Evolutionary conservation across 441 rosid genomes (phyloP).

Genomic region (Bocquillonia castaneifolia): DNA sequence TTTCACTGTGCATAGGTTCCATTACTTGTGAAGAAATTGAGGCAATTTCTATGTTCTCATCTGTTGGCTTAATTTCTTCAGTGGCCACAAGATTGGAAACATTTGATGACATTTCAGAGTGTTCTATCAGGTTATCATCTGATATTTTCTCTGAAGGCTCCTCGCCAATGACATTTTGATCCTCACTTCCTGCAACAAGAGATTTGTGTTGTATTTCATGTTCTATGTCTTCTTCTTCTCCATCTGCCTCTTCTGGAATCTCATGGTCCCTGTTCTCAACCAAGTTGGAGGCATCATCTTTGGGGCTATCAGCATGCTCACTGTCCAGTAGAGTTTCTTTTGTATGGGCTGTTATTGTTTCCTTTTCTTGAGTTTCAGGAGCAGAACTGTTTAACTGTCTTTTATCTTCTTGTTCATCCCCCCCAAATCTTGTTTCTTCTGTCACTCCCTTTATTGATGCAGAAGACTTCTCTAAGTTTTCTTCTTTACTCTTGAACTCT

Average conservation of each 20-base stretch:
- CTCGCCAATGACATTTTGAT: slow-evolving; percentile 9
- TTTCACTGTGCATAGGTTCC: slow-evolving; percentile 13
- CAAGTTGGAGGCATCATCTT: slow-evolving; percentile 12
- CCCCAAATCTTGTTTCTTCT: slow-evolving; percentile 22
- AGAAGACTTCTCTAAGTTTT: slow-evolving; percentile 16
- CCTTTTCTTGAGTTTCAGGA: slow-evolving; percentile 23
- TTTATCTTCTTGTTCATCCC: slow-evolving; percentile 27
- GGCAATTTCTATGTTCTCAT: slow-evolving; percentile 23
- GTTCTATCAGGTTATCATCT: slow-evolving; percentile 22
- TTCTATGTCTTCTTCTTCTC: slow-evolving; percentile 17
- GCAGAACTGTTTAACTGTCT: slow-evolving; percentile 17
- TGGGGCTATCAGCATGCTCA: slow-evolving; percentile 16
- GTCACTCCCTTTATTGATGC: slow-evolving; percentile 6
- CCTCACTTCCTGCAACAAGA: slow-evolving; percentile 18
- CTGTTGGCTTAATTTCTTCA: slow-evolving; percentile 24
- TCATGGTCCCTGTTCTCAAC: slow-evolving; percentile 19
- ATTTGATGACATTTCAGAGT: slow-evolving; percentile 16
- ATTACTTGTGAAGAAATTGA: slow-evolving; percentile 9
- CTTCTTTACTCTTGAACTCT: slow-evolving; percentile 21
- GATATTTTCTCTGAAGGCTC: slow-evolving; percentile 11
- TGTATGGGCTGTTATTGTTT: slow-evolving; percentile 8
- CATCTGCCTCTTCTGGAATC: slow-evolving; percentile 15
- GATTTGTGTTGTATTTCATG: slow-evolving; percentile 18
- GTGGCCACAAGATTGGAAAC: slow-evolving; percentile 14
- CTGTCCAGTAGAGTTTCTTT: slow-evolving; percentile 6